Evolutionary conservation across 2,329 filamentous ascomycete species (phyloP), one percentile per base, ranked within the genome.

Genomic region (Helminthosporium solani): DNA sequence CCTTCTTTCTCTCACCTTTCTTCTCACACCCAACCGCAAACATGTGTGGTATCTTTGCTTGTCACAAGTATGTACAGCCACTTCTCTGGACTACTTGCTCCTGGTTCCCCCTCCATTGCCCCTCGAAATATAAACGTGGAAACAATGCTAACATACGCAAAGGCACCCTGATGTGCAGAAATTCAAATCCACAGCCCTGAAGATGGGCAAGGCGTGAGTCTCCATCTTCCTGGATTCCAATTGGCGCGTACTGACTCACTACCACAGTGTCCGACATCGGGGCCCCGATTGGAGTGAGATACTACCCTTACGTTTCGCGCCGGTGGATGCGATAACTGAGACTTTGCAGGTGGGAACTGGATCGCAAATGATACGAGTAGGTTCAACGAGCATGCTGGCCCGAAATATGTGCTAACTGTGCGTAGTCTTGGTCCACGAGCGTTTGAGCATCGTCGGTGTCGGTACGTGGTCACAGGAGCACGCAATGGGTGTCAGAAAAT

Each of bases 21-120:
- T 12, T 31, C 14, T n/a, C 28, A 31, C 38, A 30, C 31, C 33
- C 47, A 50, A 46, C 47, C 40, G 48, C 42, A 78, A 87, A 72
- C 64, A 96, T 96, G 90, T 96, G 90, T 86, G 90, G 90, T 74
- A 95, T 96, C 69, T 96, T 96, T 74, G 91, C 90, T 65, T 96
- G 91, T 76, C 89, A 96, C 75, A 79, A 82, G 90, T 95, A 70
- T 50, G 68, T 49, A 23, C 33, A 39, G 33, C 37, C 19, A 27
- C 50, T 25, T 45, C 47, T 52, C 40, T 42, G 47, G 25, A 12
- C 25, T n/a, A n/a, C n/a, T 55, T 47, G 38, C 37, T 43, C 53
- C 44, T 50, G 50, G 44, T 61, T 62, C 62, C 52, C n/a, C 55
- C 51, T 56, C 56, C 56, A 54, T 49, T 53, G 44, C 51, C 57